Evolutionary conservation across 768 basidiomycete species (phyloP), one percentile per base, ranked within the genome.

Genomic region (Aureoboletus auriporus): DNA sequence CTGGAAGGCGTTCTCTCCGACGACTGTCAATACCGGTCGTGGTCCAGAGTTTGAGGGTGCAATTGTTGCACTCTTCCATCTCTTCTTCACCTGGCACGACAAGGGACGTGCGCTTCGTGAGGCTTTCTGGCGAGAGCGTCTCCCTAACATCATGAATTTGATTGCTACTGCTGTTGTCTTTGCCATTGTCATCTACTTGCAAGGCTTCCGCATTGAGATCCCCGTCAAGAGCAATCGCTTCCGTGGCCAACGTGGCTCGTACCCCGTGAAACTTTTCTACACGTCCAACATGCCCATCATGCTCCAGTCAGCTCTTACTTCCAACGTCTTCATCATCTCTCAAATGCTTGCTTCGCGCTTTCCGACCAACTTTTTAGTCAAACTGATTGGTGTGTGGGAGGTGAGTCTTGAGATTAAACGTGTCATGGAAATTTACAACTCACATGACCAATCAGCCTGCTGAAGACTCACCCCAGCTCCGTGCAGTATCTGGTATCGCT

Each of bases 241-340:
- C 84, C 80, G 93, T 49, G 96, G 96, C n/a, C 93, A 97, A 68
- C 80, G 94, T 28, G 94, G 91, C 36, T 80, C 82, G 12, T 98
- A 97, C 75, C 96, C 96, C 44, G 80, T 99, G 75, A 98, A 98
- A 74, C 82, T 98, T 33, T 98, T 99, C 75, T 99, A 98, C 72
- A 98, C 96, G 13, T 87, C 83, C 38, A 99, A 98, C 75, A 99
- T 97, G 95, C 95, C 95, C 49, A 98, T 99, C 76, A 99, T 99
- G 95, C 81, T 98, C 51, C 90, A 98, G 72, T 84, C 82, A 12
- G 94, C 94, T 12, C 74, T 98, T 48, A 92, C 92, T 1, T 86
- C 83, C 49, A 95, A 99, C 68, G 84, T 99, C 28, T 98, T 93
- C 74, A 89, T 98, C 69, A 78, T 98, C 60, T 89, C 84, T 28